phyloP scores from a whole-genome alignment of 345 rosid species.

The Gossypium thurberi region DNA sequence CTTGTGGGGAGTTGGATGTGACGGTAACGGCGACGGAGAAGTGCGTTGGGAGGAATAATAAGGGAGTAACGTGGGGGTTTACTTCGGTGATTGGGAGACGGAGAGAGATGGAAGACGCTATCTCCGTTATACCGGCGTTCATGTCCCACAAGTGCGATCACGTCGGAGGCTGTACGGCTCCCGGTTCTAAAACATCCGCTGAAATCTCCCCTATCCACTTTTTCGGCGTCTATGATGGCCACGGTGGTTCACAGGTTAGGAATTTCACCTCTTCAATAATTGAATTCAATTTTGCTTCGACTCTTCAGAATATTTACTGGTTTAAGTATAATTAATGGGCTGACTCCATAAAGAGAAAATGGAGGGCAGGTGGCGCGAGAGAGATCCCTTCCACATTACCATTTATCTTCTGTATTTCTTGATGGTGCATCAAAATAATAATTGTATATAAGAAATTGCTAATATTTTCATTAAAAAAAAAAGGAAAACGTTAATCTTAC shows the following conservation, averaged over 20 bases:
- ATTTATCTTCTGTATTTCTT: neutral
- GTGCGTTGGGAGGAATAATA: slow-evolving; percentile 37
- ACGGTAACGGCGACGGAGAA: slow-evolving; percentile 15
- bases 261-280: neutral
- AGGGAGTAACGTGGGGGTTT: slow-evolving; percentile 45
- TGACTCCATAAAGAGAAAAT: neutral
- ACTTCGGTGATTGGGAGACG: slow-evolving; percentile 51
- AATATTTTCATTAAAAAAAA: no score
- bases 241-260: slow-evolving; percentile 60
- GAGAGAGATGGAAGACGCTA: slow-evolving; percentile 69
- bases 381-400: neutral
- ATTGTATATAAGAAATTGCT: neutral
- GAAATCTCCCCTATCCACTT: slow-evolving; percentile 54
- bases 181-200: slow-evolving; percentile 33
- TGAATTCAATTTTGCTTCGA: neutral
- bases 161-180: slow-evolving; percentile 46
- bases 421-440: neutral
- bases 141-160: slow-evolving; percentile 37
- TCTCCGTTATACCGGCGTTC: slow-evolving; percentile 42
- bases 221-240: slow-evolving; percentile 71
- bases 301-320: neutral
- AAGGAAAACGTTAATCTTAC: no score
- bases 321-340: neutral
- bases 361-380: neutral
- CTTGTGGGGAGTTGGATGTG: slow-evolving; percentile 1